A percentile compares a stretch with the other conserved stretches of the same genome.
phyloP scores from a whole-genome alignment of 192 early-diverging fungal genomes.

The Coemansia sp. region DNA sequence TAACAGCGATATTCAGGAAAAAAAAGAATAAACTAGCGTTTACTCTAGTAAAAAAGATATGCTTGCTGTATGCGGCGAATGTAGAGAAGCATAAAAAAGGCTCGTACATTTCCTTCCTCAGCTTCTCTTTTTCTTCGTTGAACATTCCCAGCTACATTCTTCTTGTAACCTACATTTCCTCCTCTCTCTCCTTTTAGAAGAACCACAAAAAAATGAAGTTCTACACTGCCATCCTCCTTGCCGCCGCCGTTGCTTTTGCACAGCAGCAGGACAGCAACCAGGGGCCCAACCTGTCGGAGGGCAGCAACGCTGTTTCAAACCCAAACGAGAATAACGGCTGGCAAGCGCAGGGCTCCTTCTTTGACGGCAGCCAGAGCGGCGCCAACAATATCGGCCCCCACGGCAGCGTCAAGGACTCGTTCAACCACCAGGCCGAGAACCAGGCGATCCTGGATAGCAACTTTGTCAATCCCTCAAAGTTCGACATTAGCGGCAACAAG shows the following conservation, averaged over 20 bases:
- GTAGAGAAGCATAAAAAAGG: no score
- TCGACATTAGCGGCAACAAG: constrained; percentile 10
- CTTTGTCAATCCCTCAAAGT: constrained; percentile 17
- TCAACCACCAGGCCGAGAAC: constrained; percentile 20
- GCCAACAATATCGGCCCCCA: not conserved
- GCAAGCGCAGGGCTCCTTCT: not conserved
- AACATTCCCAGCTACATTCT: not conserved
- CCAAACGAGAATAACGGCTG: constrained; percentile 27
- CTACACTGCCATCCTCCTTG: constrained; percentile 26
- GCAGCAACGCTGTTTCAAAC: constrained; percentile 30
- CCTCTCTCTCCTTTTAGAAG: no score
- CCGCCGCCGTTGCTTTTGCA: constrained; percentile 24
- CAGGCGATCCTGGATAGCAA: not conserved
- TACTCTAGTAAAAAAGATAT: no score
- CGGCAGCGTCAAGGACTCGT: constrained; percentile 7
- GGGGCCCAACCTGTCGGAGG: constrained; percentile 23
- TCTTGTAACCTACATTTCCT: no score
- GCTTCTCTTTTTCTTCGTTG: not conserved
- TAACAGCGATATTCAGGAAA: no score
- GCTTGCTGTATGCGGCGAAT: no score
- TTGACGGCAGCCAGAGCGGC: not conserved
- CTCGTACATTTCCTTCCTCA: not conserved
- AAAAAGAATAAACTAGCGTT: no score
- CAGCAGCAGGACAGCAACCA: constrained; percentile 34
- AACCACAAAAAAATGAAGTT: constrained; percentile 18